Conservation (phyloP, 2,329 filamentous ascomycete species). For the Penicillium sp. region DNA sequence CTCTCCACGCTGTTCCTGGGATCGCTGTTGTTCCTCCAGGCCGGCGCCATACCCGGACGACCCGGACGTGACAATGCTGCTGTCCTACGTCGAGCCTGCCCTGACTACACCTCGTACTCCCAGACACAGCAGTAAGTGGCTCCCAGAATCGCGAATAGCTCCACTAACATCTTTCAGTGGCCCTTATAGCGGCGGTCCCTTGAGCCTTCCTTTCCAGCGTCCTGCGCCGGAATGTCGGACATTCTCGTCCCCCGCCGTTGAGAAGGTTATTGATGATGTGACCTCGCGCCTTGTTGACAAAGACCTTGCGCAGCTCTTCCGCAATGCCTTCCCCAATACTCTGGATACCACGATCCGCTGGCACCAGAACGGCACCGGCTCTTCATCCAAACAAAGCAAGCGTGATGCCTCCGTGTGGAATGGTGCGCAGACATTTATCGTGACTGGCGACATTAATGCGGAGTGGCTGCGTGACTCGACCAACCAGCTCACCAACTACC, state of each 20-base stretch:
- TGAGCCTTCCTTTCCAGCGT: constrained; percentile 78
- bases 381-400: constrained; percentile 29
- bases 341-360: constrained; percentile 86
- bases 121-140: constrained; percentile 54
- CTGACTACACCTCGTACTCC: constrained; percentile 61
- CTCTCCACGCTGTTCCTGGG: constrained; percentile 10
- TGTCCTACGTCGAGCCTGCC: constrained; percentile 50
- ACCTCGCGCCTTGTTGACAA: constrained; percentile 73
- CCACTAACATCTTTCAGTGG: constrained; percentile 47
- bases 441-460: constrained; percentile 87
- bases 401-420: constrained; percentile 64
- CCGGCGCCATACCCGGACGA: constrained; percentile 14
- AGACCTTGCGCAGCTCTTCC: constrained; percentile 86
- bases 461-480: constrained; percentile 91
- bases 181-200: constrained; percentile 72
- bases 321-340: constrained; percentile 90
- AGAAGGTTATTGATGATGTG: constrained; percentile 79
- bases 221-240: constrained; percentile 78
- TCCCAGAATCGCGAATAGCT: not conserved
- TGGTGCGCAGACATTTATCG: constrained; percentile 85
- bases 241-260: constrained; percentile 79
- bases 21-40: constrained; percentile 15
- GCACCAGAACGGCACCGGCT: constrained; percentile 61
- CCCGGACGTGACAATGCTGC: constrained; percentile 24
- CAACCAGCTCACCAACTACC: constrained; percentile 89